Percentiles rank a stretch among this genome's conserved stretches.
phyloP scores from a whole-genome alignment of 805 yeast species.

The Barnettozyma sucrosica region DNA sequence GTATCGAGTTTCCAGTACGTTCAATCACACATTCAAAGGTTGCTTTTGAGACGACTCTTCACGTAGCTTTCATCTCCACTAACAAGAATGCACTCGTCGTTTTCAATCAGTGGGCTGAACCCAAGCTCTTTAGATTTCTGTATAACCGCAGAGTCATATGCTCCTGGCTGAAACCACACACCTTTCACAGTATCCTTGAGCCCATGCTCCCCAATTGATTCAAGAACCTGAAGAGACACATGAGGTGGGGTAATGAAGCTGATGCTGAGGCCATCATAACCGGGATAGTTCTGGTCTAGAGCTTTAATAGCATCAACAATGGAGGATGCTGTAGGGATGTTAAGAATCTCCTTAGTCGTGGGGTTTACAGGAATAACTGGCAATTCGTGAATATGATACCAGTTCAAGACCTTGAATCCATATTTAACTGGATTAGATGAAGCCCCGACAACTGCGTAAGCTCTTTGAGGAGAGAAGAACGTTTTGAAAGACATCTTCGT shows the following conservation, averaged over 20 bases:
- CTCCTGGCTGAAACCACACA: conserved; percentile 84
- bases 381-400: conserved; percentile 56
- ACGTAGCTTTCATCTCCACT: conserved; percentile 43
- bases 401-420: conserved; percentile 61
- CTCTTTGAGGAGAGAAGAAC: conserved; percentile 49
- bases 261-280: conserved; percentile 44
- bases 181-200: conserved; percentile 37
- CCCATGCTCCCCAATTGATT: conserved; percentile 30
- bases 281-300: conserved; percentile 19
- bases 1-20: neutral
- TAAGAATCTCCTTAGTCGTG: conserved; percentile 40
- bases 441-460: conserved; percentile 69
- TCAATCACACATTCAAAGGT: conserved; percentile 1
- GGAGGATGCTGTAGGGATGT: conserved; percentile 32
- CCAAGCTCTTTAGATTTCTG: conserved; percentile 32
- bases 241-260: conserved; percentile 75
- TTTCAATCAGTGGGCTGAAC: conserved; percentile 33
- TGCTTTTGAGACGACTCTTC: conserved; percentile 1
- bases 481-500: conserved; percentile 26
- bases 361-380: conserved; percentile 68
- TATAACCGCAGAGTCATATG: conserved; percentile 50
- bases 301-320: conserved; percentile 26
- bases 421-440: conserved; percentile 56
- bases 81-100: conserved; percentile 67
- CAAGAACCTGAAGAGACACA: conserved; percentile 42